Base-by-base conservation (phyloP, 495 filamentous ascomycete genomes). In the Aspergillus panamensis region DNA sequence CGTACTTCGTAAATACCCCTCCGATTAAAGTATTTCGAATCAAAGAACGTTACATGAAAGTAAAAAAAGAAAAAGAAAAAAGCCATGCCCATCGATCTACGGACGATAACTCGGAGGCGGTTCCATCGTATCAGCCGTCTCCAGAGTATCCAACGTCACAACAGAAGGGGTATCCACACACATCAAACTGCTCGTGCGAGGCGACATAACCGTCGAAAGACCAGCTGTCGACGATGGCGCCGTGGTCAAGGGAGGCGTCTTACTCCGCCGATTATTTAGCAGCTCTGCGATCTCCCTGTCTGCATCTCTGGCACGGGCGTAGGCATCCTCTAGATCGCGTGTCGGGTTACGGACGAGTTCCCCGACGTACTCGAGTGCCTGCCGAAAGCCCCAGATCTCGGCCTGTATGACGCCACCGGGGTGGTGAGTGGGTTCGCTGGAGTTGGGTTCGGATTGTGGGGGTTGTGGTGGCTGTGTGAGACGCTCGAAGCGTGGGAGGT, bases 371-470 rank as follows among this genome's bases (percentile, higher is more conserved):
- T 64, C 62, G 13, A 69, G 66, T 9, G 63, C 58, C 9, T 63
- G 59, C 32, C 64, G 54, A 25, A 69, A 59, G 10, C 55, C 59
- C 25, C 56, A 53, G 16, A 69, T 65, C 43, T 68, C 68, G 21
- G 59, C 52, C 25, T 60, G 59, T 53, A 68, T 62, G 64, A 59
- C 33, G 55, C 48, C 31, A 6, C 60, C 42, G 79, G 77, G 58
- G 73, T 25, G 25, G 25, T 25, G 25, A 25, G 2, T 25, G 25
- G 25, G 25, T 25, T 69, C 30, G 67, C 68, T 10, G 44, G 32
- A n/a, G 64, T 55, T 33, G 45, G 64, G 30, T 13, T 61, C 52
- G 40, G 47, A 52, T 59, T 70, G 54, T 54, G 39, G 48, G 19
- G 50, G 25, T 13, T 17, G 29, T 1, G 29, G 12, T 16, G 29